Percentiles rank a stretch among this genome's conserved stretches.
These are phyloP conservation scores for Cucurbita moschata DNA, from an alignment of 306 rosid species.

Conservation along the genomic window DNA sequence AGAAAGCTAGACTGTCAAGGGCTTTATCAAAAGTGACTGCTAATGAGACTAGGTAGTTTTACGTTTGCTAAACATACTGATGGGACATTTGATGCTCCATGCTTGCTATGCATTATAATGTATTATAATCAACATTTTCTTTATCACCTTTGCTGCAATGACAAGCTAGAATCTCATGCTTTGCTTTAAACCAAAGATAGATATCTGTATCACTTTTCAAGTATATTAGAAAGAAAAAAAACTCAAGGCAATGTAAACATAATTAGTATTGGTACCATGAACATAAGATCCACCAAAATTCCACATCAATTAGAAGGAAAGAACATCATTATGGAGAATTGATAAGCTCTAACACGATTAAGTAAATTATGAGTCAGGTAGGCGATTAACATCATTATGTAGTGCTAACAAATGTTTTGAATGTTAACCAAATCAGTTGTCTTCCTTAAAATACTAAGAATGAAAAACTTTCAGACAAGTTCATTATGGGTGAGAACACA, in stretches of 20 bases:
- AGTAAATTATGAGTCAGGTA: conserved; percentile 1
- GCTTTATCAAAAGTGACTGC: background rate
- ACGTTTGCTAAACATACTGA: background rate
- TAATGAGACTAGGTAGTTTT: background rate
- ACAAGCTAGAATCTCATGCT: conserved; percentile 7
- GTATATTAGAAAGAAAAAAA: background rate
- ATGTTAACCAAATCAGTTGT: background rate
- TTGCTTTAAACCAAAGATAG: conserved; percentile 6
- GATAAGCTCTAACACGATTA: conserved; percentile 1
- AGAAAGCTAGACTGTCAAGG: background rate
- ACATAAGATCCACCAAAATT: conserved; percentile 1
- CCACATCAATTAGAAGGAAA: background rate
- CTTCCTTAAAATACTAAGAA: background rate
- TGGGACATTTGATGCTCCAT: conserved; percentile 5
- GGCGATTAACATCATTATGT: background rate
- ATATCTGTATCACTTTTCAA: background rate
- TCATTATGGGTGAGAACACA: background rate
- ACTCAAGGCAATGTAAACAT: background rate
- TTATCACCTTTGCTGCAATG: conserved; percentile 7
- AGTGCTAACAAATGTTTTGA: background rate
- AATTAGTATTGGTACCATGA: background rate
- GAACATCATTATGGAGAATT: background rate
- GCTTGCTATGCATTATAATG: background rate
- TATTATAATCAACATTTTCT: background rate
- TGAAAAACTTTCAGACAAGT: background rate